Conservation (phyloP, 1,284 basidiomycete species). For the Ganoderma multipileum region DNA sequence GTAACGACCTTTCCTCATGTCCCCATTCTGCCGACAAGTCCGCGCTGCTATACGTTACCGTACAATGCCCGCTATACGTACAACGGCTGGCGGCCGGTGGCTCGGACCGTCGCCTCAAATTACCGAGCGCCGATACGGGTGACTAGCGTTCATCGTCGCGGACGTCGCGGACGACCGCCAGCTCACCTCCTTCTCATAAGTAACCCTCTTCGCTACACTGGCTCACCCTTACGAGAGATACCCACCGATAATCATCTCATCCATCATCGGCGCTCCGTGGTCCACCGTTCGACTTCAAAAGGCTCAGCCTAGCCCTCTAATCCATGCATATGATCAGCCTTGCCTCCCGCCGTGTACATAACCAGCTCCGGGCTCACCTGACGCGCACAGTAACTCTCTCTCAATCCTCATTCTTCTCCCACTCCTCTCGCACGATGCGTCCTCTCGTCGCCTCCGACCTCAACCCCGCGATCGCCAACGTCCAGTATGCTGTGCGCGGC, state of each 20-base stretch:
- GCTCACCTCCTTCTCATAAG: conserved; percentile 5
- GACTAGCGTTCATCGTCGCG: conserved; percentile 26
- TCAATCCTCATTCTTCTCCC: conserved; percentile 22
- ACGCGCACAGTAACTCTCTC: conserved; percentile 14
- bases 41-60: not conserved
- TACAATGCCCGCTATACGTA: not conserved
- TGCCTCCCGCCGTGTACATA: conserved; percentile 30
- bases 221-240: conserved; percentile 6
- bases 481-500: conserved; percentile 97
- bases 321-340: conserved; percentile 27
- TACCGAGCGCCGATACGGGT: conserved; percentile 4
- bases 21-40: not conserved
- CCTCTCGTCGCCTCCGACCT: conserved; percentile 66
- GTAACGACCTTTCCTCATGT: not conserved
- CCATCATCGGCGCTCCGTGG: conserved; percentile 21
- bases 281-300: conserved; percentile 1
- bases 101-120: conserved; percentile 4
- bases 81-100: not conserved
- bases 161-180: conserved; percentile 21
- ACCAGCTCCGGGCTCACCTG: conserved; percentile 21
- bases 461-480: conserved; percentile 88
- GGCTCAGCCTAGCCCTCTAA: not conserved
- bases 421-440: conserved; percentile 50
- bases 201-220: not conserved
- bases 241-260: conserved; percentile 22